A percentile compares a stretch with the other conserved stretches of the same genome.
Conservation (phyloP, 2,329 filamentous ascomycete genomes). For the Pseudocercospora fuligena region DNA sequence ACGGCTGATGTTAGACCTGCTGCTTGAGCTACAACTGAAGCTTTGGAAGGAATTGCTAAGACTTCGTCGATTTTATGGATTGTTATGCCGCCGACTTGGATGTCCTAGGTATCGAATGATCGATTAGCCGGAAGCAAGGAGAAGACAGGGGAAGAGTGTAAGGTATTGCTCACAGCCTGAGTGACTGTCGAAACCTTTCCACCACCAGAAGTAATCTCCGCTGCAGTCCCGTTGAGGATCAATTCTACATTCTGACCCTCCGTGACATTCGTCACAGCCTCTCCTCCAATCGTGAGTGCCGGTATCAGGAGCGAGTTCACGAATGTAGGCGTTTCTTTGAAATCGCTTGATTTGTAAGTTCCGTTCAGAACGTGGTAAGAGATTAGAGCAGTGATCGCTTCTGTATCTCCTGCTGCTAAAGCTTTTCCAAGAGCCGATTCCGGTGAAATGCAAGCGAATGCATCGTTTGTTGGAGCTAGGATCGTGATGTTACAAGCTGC, state of each 20-base stretch:
- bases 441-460: conserved; percentile 55
- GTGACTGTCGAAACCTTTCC: conserved; percentile 42
- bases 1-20: conserved; percentile 24
- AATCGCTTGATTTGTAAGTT: conserved; percentile 9
- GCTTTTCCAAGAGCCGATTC: conserved; percentile 14
- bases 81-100: conserved; percentile 22
- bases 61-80: conserved; percentile 30
- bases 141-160: neutral
- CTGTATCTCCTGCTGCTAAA: conserved; percentile 6
- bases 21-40: conserved; percentile 13
- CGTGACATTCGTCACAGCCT: conserved; percentile 42
- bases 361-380: conserved; percentile 23
- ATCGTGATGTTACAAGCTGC: conserved; percentile 58
- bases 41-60: conserved; percentile 14
- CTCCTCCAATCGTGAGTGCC: neutral
- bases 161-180: conserved; percentile 31
- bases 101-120: conserved; percentile 19
- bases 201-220: conserved; percentile 43
- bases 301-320: conserved; percentile 12
- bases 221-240: conserved; percentile 40
- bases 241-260: conserved; percentile 46
- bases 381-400: conserved; percentile 13
- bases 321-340: conserved; percentile 8
- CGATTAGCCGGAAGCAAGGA: neutral
- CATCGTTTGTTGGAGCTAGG: conserved; percentile 65